A percentile compares a stretch with the other conserved stretches of the same genome.
Evolutionary conservation across 108 stramenopile genomes (phyloP).

Genomic region (Schizochytrium sp.): DNA sequence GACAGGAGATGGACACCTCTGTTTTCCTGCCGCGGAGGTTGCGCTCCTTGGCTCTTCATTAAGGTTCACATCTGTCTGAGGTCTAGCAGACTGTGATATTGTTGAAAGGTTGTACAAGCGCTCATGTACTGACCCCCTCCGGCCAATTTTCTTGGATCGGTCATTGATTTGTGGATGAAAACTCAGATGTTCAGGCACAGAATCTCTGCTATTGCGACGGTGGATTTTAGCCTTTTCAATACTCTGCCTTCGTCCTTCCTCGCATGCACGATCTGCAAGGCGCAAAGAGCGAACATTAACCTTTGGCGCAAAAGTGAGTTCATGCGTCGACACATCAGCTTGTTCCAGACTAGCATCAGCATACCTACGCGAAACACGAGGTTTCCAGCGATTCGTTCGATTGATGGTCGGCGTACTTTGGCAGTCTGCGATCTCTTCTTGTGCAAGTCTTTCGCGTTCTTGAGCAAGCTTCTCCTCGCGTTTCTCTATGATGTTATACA

Average conservation of each 20-base stretch:
- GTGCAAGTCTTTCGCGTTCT: background rate
- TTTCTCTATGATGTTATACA: background rate
- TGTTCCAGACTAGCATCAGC: background rate
- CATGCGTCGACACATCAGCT: background rate
- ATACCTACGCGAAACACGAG: background rate
- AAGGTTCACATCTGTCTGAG: background rate
- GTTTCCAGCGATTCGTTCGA: conserved; percentile 18
- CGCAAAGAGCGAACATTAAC: background rate
- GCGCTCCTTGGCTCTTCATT: background rate
- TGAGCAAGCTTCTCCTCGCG: conserved; percentile 5
- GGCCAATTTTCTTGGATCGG: conserved; percentile 29
- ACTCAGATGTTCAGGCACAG: background rate
- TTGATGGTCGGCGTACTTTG: background rate
- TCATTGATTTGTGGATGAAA: conserved; percentile 52
- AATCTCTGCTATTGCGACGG: background rate
- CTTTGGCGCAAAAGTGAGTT: conserved; percentile 46
- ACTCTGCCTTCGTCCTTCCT: background rate
- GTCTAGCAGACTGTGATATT: background rate
- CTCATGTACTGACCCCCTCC: conserved; percentile 23
- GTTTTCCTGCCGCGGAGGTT: background rate
- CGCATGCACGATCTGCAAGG: conserved; percentile 10
- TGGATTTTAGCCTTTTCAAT: background rate
- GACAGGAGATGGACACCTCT: no score
- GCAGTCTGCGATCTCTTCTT: conserved; percentile 17
- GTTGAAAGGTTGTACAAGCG: conserved; percentile 7